These are phyloP conservation scores for Rhizomucor pusillus DNA, from an alignment of 371 early-diverging fungal genomes.

Conservation along the genomic window DNA sequence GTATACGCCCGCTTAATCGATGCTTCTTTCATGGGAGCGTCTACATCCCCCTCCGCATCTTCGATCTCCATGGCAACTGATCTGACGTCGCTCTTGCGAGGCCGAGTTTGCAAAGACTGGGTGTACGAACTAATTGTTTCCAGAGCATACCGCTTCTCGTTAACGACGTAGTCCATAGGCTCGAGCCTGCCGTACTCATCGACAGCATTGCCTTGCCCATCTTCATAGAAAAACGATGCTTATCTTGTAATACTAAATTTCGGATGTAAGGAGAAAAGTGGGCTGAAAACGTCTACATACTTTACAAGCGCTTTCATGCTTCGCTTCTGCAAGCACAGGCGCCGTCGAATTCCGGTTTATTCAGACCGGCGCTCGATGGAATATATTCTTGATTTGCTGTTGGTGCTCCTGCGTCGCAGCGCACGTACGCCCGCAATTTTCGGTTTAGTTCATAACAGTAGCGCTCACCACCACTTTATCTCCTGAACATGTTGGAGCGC, in stretches of 20 bases:
- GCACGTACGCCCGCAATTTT: no score
- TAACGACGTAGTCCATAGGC: conserved; percentile 17
- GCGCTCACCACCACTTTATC: no score
- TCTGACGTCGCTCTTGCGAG: not conserved
- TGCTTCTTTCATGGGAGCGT: conserved; percentile 17
- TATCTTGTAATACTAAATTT: conserved; percentile 1
- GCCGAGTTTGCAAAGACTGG: conserved; percentile 2
- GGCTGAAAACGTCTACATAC: not conserved
- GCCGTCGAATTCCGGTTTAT: no score
- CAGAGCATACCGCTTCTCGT: conserved; percentile 15
- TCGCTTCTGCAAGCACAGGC: no score
- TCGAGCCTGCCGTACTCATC: conserved; percentile 11
- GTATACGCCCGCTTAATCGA: conserved; percentile 14
- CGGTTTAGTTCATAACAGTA: no score
- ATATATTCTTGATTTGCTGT: no score
- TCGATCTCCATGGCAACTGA: not conserved
- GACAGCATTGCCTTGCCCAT: conserved; percentile 7
- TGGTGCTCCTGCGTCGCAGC: no score
- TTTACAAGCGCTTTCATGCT: no score
- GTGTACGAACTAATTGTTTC: conserved; percentile 1
- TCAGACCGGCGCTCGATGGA: no score
- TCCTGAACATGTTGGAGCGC: no score
- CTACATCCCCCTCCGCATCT: conserved; percentile 12
- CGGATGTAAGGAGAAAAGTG: conserved; percentile 1
- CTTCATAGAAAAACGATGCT: conserved; percentile 5